These are phyloP conservation scores for Miamiensis avidus DNA, from an alignment of 169 alveolate species.

Conservation along the genomic window DNA sequence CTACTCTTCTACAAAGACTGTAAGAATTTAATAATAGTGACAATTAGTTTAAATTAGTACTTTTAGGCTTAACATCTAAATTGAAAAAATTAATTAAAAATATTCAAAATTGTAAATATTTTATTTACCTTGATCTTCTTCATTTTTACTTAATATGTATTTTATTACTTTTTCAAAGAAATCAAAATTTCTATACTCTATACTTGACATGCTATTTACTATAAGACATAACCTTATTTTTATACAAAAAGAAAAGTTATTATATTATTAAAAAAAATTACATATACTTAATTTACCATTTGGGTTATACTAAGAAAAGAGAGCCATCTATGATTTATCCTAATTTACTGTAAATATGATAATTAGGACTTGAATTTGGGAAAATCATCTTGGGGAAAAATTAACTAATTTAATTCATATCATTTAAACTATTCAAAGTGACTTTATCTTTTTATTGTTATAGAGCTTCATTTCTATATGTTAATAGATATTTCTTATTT, in stretches of 20 bases:
- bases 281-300: neutral
- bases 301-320: neutral
- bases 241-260: too few species aligned
- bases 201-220: neutral
- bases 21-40: neutral
- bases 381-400: neutral
- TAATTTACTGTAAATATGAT: neutral
- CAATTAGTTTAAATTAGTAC: too few species aligned
- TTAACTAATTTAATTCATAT: too few species aligned
- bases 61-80: neutral
- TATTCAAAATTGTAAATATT: neutral
- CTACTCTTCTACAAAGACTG: neutral
- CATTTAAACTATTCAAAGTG: neutral
- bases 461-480: neutral
- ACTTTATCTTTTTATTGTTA: too few species aligned
- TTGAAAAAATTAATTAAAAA: too few species aligned
- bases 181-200: neutral
- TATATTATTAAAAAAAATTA: too few species aligned
- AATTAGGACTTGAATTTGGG: neutral
- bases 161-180: neutral
- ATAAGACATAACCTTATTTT: neutral
- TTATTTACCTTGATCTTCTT: neutral
- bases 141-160: neutral
- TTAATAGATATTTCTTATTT: neutral
- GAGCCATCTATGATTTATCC: neutral